Base-by-base conservation (phyloP, 2,329 filamentous ascomycete species). In the Tolypocladium sp. region DNA sequence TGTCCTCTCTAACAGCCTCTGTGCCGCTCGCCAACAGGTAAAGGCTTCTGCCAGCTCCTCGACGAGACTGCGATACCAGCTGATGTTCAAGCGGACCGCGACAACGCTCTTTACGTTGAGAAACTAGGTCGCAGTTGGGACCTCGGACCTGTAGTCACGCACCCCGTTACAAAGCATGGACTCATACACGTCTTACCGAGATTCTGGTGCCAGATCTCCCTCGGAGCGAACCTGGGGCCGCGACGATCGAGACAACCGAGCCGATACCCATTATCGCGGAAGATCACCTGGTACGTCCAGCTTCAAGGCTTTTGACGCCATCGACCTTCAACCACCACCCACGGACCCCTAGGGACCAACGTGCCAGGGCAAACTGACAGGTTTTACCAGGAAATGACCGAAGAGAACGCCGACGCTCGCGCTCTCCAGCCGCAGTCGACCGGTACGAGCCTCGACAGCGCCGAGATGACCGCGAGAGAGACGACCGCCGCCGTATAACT, bases 401-500 rank as follows among this genome's bases (percentile, higher is more conserved):
- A 57, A 78, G 83, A 56, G 87, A 86, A 46, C 79, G 80, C 57
- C 79, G 88, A 63, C 77, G 80, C 25, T 91, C 88, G 38, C 85
- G 90, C 58, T 93, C 90, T 1, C 90, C 89, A 3, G 76, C 77
- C 25, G 78, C 82, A 17, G 85, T 92, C 60, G 90, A 93, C 68
- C 82, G 90, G 59, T 93, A 93, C 69, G 89, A 92, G 67, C 89
- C 89, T 27, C 81, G 87, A 58, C 70, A 73, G 56, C 84, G 88
- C 55, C 82, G 90, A 65, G 89, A 92, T 63, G 89, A 91, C 56
- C 76, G 82, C 61, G 78, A 80, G 49, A 69, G 85, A 57, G 86
- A 90, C 60, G 85, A 88, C 65, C 76, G 79, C 58, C 84, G 87
- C 60, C 82, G 83, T 52, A 72, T 90, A 65, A 67, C 81, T 70